These are phyloP conservation scores for Colletotrichum liaoningense DNA, from an alignment of 2,329 filamentous ascomycete species.

Conservation along the genomic window DNA sequence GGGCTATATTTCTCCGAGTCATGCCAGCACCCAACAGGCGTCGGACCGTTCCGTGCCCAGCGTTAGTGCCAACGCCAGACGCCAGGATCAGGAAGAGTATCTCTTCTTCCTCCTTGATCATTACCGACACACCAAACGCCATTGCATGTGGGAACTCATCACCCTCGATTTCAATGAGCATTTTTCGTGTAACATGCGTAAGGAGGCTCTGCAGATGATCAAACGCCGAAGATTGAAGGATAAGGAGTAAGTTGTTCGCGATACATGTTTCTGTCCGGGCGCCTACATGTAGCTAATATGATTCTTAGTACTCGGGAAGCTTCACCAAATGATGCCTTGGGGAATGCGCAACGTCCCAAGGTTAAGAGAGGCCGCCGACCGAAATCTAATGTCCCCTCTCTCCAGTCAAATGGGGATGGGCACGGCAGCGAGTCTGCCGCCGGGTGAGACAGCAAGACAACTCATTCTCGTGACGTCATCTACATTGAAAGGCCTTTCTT, in stretches of 20 bases:
- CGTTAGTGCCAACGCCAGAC: slow-evolving; percentile 28
- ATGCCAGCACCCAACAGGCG: slow-evolving; percentile 21
- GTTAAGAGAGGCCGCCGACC: slow-evolving; percentile 25
- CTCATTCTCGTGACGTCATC: background rate
- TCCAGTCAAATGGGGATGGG: slow-evolving; percentile 3
- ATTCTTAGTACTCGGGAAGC: slow-evolving; percentile 5
- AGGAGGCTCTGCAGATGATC: slow-evolving; percentile 34
- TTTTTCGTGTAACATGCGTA: slow-evolving; percentile 32
- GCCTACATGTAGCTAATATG: background rate
- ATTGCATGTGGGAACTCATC: slow-evolving; percentile 35
- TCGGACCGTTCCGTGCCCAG: slow-evolving; percentile 32
- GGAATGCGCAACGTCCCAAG: slow-evolving; percentile 8
- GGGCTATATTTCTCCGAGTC: slow-evolving; percentile 32
- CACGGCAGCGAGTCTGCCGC: slow-evolving; percentile 5
- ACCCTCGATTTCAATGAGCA: slow-evolving; percentile 34
- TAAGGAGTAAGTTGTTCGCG: slow-evolving; percentile 17
- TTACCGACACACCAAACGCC: slow-evolving; percentile 33
- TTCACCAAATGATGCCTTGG: slow-evolving; percentile 16
- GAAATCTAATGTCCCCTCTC: slow-evolving; percentile 8
- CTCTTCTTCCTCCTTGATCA: slow-evolving; percentile 33
- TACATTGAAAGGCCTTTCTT: background rate
- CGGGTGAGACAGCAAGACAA: background rate
- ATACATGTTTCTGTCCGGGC: too few relatives aligned
- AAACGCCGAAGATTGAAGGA: slow-evolving; percentile 33
- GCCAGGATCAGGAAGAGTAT: slow-evolving; percentile 34